Base-by-base conservation (phyloP, 2,329 filamentous ascomycete species). In the Diaporthe sp. region DNA sequence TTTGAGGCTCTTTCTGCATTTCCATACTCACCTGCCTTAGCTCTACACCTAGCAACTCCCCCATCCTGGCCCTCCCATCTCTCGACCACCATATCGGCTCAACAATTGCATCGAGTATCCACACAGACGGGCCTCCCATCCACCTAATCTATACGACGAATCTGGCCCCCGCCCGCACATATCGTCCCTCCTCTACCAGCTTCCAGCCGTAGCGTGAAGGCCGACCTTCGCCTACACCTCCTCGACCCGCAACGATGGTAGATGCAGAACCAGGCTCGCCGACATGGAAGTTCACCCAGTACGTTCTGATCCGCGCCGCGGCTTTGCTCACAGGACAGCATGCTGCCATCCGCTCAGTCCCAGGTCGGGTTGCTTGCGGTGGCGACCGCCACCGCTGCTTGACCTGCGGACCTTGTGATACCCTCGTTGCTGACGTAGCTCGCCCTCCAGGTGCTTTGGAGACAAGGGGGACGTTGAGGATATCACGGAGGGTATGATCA, bases 201-300 rank as follows among this genome's bases (percentile, higher is more conserved):
- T 22, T 71, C 47, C 64, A 45, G 47, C 54, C 40, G 79, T 77
- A 79, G 79, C 77, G 80, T 77, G 77, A 78, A 79, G 78, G 76
- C 68, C 75, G 42, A 72, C 73, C 76, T 77, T 78, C 77, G 77
- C 77, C 77, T 79, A 79, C 79, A 77, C 78, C 54, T 73, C 77
- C 60, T 73, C 74, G 72, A 74, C 76, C 76, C 77, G 77, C 83
- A 87, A 96, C 93, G 89, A 98, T 98, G 96, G 96, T 97, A 89
- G 96, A 98, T 91, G 94, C 93, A 89, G 95, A 97, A 88, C 90
- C 94, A 87, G 95, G 92, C 90, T 93, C 95, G 88, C 96, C 96
- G 84, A 98, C 96, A 87, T 98, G 96, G 96, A 98, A 98, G 90
- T 98, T 98, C 88, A 98, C 96, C 86, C 96, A 98, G 96, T 97